phyloP scores from a whole-genome alignment of 192 early-diverging fungal species.

The Coemansia sp. region DNA sequence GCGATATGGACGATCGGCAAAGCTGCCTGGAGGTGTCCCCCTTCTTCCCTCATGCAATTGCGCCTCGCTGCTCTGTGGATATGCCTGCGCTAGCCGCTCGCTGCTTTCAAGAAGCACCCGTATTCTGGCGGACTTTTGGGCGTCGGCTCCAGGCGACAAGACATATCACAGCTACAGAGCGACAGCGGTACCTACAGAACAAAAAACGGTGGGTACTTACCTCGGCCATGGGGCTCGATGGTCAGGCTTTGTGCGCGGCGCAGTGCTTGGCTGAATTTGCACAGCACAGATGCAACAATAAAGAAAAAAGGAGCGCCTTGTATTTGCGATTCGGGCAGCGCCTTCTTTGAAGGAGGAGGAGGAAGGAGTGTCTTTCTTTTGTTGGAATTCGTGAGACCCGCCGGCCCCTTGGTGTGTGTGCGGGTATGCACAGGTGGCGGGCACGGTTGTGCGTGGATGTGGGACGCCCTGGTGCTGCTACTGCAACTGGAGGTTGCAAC shows the following conservation, averaged over 20 bases:
- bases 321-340: slow-evolving; percentile 4
- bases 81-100: not conserved
- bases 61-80: slow-evolving; percentile 6
- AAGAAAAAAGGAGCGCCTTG: not conserved
- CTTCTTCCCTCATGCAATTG: not conserved
- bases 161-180: too few relatives aligned
- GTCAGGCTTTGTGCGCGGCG: slow-evolving; percentile 1
- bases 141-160: too few relatives aligned
- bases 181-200: not conserved
- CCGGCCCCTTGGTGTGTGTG: not conserved
- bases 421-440: too few relatives aligned
- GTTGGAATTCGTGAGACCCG: not conserved
- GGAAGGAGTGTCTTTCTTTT: not conserved
- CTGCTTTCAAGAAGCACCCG: not conserved
- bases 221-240: slow-evolving; percentile 25
- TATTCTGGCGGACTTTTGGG: too few relatives aligned
- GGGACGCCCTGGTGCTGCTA: too few relatives aligned
- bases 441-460: too few relatives aligned
- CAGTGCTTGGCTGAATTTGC: not conserved
- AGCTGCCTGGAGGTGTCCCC: slow-evolving; percentile 12
- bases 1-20: slow-evolving; percentile 45
- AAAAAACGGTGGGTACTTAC: slow-evolving; percentile 19
- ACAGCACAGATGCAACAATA: not conserved
- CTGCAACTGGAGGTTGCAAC: too few relatives aligned
- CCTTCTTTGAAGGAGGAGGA: not conserved